Percentiles rank a stretch among this genome's conserved stretches.
Conservation (phyloP, 2,329 filamentous ascomycete species). For the Trichoderma sp. region DNA sequence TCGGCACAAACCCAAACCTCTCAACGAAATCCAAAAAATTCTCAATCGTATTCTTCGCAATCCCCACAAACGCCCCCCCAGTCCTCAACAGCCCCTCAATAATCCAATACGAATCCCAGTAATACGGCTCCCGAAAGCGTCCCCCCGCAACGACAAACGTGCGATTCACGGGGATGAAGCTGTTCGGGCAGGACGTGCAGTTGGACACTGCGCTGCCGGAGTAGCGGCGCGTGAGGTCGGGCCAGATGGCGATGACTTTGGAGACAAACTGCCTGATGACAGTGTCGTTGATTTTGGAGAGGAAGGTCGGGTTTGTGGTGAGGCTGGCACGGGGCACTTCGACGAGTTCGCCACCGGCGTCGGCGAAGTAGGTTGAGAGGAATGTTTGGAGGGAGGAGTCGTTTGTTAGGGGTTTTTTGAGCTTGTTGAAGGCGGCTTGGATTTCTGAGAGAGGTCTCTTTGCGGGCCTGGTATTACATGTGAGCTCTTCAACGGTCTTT, state of each 20-base stretch:
- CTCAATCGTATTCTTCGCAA: conserved; percentile 65
- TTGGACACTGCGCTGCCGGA: conserved; percentile 48
- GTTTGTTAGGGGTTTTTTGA: conserved; percentile 61
- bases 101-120: conserved; percentile 71
- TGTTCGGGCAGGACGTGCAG: conserved; percentile 60
- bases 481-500: background rate
- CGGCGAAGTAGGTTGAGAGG: conserved; percentile 60
- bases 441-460: conserved; percentile 59
- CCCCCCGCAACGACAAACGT: conserved; percentile 70
- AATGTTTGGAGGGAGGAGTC: conserved; percentile 62
- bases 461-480: conserved; percentile 50
- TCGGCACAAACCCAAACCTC: conserved; percentile 63
- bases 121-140: conserved; percentile 69
- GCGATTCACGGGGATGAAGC: conserved; percentile 64
- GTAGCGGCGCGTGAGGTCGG: conserved; percentile 62
- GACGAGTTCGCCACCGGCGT: conserved; percentile 62
- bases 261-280: conserved; percentile 59
- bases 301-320: conserved; percentile 56
- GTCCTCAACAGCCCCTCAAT: conserved; percentile 64
- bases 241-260: conserved; percentile 69
- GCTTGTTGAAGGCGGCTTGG: conserved; percentile 57
- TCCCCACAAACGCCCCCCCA: conserved; percentile 60
- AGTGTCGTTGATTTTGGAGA: conserved; percentile 54
- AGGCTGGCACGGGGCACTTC: conserved; percentile 52
- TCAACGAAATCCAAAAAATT: conserved; percentile 69